Evolutionary conservation across 148 eudicot genomes (phyloP), one percentile per base, ranked within the genome.

Genomic region (Agrostemma githago): DNA sequence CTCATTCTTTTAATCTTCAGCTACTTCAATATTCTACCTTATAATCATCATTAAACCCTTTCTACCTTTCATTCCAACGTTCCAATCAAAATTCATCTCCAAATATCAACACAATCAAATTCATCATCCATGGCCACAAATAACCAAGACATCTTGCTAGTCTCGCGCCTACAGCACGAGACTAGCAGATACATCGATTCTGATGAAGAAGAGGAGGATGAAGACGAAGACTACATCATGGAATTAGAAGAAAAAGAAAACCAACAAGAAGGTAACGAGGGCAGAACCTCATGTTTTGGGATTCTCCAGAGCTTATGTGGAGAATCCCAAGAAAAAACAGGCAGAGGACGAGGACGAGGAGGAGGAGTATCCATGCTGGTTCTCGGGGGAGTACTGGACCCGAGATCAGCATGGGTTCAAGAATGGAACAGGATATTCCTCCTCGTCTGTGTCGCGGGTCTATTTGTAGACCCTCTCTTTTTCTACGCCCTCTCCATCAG

Each of bases 391-490:
- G 82, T 86, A 1, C 5, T 82, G 41, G 90, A 84, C 88, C 96
- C 96, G 15, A 84, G 85, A 46, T 84, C 94, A 4, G 21, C 83
- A 19, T 92, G 96, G 97, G 72, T 90, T 4, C 88, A 85, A 44
- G 97, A 92, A 51, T 95, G 97, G 99, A 92, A 92, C 71, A 75
- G 88, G 51, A 82, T 90, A 38, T 95, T 95, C 81, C 88, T 92
- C 5, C 76, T 95, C 0, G 94, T 90, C 0, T 84, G 93, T 72
- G 92, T 92, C 20, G 67, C 84, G 0, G 99, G 99, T 0, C 82
- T 95, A 2, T 92, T 95, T 41, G 87, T 95, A 21, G 99, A 95
- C 76, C 99, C 99, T 0, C 81, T 95, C 19, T 95, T 95, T 73
- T 89, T 95, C 82, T 95, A 95, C 68, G 82, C 96, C 0, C 83